Base-by-base conservation (phyloP, 2,329 filamentous ascomycete genomes). In the Rhinocladiella similis region DNA sequence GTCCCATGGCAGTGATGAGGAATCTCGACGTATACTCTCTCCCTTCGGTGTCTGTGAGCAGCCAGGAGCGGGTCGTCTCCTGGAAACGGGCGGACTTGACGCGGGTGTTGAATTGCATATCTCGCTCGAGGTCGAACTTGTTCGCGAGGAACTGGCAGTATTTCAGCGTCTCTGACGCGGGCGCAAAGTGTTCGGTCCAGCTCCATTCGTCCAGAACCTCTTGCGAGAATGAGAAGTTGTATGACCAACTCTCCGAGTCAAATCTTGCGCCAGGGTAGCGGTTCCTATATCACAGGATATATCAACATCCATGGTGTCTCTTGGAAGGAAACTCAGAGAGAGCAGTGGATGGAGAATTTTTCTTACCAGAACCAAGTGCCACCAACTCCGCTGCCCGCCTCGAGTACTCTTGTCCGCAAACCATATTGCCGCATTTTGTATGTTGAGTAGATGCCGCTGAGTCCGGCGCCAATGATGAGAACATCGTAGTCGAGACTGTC, bases 71-170 rank as follows among this genome's bases (percentile, higher is more conserved):
- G 0, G 67, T 49, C 0, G 57, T 56, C 0, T 68, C 64, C 49
- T 78, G 65, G 56, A 71, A 81, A 1, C 65, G 59, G 0, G 75
- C 77, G 1, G 67, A 70, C 1, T 67, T 58, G 1, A 82, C 73
- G 3, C 68, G 68, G 3, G 72, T 71, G 36, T 75, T 67, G 67
- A 79, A 83, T 5, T 69, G 67, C 13, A 71, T 73, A 42, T 79
- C 74, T 29, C 73, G 75, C 20, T 69, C 72, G 5, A 80, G 64
- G 18, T 74, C 68, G 39, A 77, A 67, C 3, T 72, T 72, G 10
- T 75, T 66, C 33, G 73, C 76, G 2, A 81, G 70, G 52, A 78
- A 75, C 10, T 69, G 62, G 43, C 80, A 78, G 63, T 82, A 82
- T 3, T 56, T 55, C 14, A 65, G 52, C 1, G 68, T 66, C 27